Evolutionary conservation across 1,284 basidiomycete species (phyloP), one percentile per base, ranked within the genome.

Genomic region (Sanghuangporus baumii): DNA sequence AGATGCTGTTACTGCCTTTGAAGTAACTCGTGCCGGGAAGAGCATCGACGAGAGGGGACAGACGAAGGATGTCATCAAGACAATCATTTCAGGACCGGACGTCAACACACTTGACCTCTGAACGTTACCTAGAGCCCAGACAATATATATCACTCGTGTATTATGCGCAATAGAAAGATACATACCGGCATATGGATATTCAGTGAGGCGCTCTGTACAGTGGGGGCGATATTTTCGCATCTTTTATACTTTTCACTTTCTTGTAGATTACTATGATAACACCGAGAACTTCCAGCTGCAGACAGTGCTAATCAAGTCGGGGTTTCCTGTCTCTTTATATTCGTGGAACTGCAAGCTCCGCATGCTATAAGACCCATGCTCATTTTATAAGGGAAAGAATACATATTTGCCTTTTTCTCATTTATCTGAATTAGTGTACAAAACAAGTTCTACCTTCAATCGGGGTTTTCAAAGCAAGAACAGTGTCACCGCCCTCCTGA

Each of bases 1-100:
- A 51, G 76, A 91, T 50, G 91, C 93, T 18, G 78, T 86, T 54
- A 78, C 81, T 62, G 94, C 94, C 2, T 96, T 98, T 81, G 78
- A 91, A 65, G 84, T 87, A 12, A 91, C 89, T 16, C 82, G 82
- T 40, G 79, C 83, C 40, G 94, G 95, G 40, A 92, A 89, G 76
- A 89, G 92, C 62, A 80, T 85, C 62, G 87, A 92, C 67, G 87
- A 87, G 52, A 88, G 82, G 71, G 51, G 51, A 16, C 26, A 54
- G 34, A 34, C 37, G 16, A 37, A 20, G 31, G 81, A 81, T 52
- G 84, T 89, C 47, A 89, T 89, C 67, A 91, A 90, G 72, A 81
- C 81, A 26, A 84, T 93, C 67, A 91, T 93, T 67, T 88, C 87
- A 57, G 91, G 90, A 0, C 90, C 90, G 46, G 86, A 81, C 67